Base-by-base conservation (phyloP, 2,329 filamentous ascomycete genomes). In the Beauveria caledonica region DNA sequence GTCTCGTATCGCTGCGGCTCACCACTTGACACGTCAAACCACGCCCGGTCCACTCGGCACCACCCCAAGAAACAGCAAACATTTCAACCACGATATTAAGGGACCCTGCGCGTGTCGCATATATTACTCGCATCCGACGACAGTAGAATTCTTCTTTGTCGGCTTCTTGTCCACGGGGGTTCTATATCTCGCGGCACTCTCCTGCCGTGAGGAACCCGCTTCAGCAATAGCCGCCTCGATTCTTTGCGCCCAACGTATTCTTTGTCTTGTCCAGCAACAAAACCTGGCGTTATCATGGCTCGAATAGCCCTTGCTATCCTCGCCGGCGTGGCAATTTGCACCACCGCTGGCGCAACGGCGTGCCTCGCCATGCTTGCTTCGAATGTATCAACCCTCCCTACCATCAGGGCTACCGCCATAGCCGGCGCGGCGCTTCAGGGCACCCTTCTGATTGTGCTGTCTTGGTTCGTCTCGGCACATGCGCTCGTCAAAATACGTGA, bases 361-460 rank as follows among this genome's bases (percentile, higher is more conserved):
- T 46, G 45, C 40, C 27, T 57, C 10, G 60, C 53, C 19, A 27
- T 61, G 23, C 46, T 61, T 19, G 57, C 60, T 2, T 45, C 40
- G 2, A 39, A 48, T 27, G 5, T 40, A 11, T 52, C 60, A 1
- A 9, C 39, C 46, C 39, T 57, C 17, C 46, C 53, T 25, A 17
- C 46, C 15, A 27, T 21, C 29, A 27, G 17, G 3, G 60, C 60
- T 39, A 68, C 74, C 1, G 75, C 76, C 9, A 69, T 75, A 19
- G 66, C 76, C 25, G 74, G 77, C 8, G 69, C 72, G 3, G 63
- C 70, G 61, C 64, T 76, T 55, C 73, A 80, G 65, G 67, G 70
- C 75, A 23, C 67, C 66, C 46, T 40, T 63, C 17, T 61, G 2
- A 61, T 61, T 52, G 11, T 61, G 5, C n/a, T 61, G 10, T 48